A percentile compares a stretch with the other conserved stretches of the same genome.
phyloP scores from a whole-genome alignment of 441 rosid species.

The Erodium texanum region DNA sequence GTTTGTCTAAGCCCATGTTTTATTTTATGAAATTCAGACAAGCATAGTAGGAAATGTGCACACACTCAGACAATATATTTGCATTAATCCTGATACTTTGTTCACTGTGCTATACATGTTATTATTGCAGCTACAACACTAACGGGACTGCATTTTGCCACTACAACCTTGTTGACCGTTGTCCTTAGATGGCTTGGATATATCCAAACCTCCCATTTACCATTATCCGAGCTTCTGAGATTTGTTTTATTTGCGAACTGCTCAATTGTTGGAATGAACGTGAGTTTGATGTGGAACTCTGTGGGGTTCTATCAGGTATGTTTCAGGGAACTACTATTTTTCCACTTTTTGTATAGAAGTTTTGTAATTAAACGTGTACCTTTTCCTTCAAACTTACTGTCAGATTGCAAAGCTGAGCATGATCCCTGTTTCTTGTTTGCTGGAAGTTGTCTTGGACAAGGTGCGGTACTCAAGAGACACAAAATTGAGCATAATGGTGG shows the following conservation, averaged over 20 bases:
- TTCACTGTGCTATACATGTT: background rate
- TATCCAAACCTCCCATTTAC: slow-evolving; percentile 64
- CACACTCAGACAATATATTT: background rate
- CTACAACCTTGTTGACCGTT: slow-evolving; percentile 50
- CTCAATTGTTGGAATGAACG: slow-evolving; percentile 75
- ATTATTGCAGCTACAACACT: slow-evolving; percentile 55
- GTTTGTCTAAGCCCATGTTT: background rate
- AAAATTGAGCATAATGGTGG: slow-evolving; percentile 57
- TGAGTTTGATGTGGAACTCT: slow-evolving; percentile 72
- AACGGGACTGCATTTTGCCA: slow-evolving; percentile 62
- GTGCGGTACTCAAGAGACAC: slow-evolving; percentile 69
- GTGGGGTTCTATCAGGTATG: slow-evolving; percentile 72
- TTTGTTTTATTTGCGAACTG: slow-evolving; percentile 55
- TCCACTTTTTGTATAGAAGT: background rate
- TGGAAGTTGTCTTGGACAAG: slow-evolving; percentile 65
- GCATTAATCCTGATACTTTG: background rate
- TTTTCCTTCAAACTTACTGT: slow-evolving; percentile 15
- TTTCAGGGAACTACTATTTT: background rate
- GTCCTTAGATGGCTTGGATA: slow-evolving; percentile 58
- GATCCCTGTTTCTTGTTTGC: slow-evolving; percentile 68
- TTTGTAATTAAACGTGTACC: slow-evolving; percentile 13
- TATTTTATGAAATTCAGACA: background rate
- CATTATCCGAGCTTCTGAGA: slow-evolving; percentile 50
- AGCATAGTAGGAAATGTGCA: background rate
- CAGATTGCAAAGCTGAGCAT: slow-evolving; percentile 73